Evolutionary conservation across 768 basidiomycete genomes (phyloP).

Genomic region (Holtermannia corniformis): DNA sequence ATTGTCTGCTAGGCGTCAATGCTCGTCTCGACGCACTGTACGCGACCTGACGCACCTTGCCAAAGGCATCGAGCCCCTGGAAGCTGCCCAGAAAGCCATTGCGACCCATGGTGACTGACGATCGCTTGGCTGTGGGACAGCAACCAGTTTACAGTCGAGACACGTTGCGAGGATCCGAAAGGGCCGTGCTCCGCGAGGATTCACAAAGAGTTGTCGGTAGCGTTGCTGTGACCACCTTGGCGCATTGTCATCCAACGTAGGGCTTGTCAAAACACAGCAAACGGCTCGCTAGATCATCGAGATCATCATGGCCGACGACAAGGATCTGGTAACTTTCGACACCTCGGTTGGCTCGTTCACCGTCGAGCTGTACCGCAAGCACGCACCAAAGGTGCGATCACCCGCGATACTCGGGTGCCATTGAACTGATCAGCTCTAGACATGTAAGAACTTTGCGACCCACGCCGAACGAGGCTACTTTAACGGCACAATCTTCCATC

Average conservation of each 20-base stretch:
- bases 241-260: too few relatives aligned
- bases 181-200: too few relatives aligned
- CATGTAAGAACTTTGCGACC: constrained; percentile 90
- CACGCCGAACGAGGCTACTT: constrained; percentile 88
- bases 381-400: constrained; percentile 60
- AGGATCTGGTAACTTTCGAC: constrained; percentile 34
- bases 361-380: constrained; percentile 85
- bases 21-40: neutral
- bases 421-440: constrained; percentile 46
- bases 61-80: constrained; percentile 96
- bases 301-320: constrained; percentile 14
- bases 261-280: too few relatives aligned
- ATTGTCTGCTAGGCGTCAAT: constrained; percentile 59
- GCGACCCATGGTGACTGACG: constrained; percentile 39
- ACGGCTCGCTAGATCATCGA: neutral
- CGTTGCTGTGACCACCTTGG: too few relatives aligned
- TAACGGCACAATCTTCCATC: constrained; percentile 79
- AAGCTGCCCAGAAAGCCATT: constrained; percentile 46
- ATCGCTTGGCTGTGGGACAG: too few relatives aligned
- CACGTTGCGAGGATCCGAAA: too few relatives aligned
- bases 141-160: too few relatives aligned
- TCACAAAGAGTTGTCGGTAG: too few relatives aligned
- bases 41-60: constrained; percentile 58
- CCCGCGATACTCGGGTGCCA: neutral
- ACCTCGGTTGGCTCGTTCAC: constrained; percentile 49